phyloP scores from a whole-genome alignment of 805 yeast genomes.

The Metschnikowia reukaufii region DNA sequence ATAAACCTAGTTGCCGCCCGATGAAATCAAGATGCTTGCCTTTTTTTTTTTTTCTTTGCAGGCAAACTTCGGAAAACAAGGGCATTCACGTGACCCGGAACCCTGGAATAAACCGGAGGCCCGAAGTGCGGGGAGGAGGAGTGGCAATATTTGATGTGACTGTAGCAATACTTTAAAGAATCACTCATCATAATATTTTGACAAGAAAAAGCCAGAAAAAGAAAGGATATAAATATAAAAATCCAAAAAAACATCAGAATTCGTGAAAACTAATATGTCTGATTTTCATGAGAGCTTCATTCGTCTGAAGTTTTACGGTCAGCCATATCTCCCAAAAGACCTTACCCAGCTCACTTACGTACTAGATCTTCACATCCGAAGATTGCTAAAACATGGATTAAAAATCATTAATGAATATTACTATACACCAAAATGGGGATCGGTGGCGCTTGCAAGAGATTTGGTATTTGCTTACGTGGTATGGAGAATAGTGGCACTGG shows the following conservation, averaged over 20 bases:
- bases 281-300: constrained; percentile 4
- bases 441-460: constrained; percentile 23
- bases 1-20: too few species aligned
- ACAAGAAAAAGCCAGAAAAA: background rate
- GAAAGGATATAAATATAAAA: background rate
- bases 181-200: too few species aligned
- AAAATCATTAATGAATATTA: constrained; percentile 1
- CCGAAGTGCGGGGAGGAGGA: too few species aligned
- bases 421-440: constrained; percentile 10
- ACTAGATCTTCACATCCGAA: constrained; percentile 5
- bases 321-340: constrained; percentile 25
- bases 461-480: constrained; percentile 21
- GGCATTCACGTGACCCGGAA: too few species aligned
- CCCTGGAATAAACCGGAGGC: too few species aligned
- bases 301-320: constrained; percentile 22
- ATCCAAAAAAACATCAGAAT: background rate
- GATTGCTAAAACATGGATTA: background rate
- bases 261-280: background rate
- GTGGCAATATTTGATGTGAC: too few species aligned
- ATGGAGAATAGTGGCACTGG: constrained; percentile 8
- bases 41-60: too few species aligned
- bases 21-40: too few species aligned
- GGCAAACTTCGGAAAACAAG: too few species aligned
- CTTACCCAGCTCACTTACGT: constrained; percentile 17
- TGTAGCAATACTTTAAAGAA: too few species aligned